phyloP scores from a whole-genome alignment of 2,329 filamentous ascomycete genomes.

The Sclerotinia nivalis region DNA sequence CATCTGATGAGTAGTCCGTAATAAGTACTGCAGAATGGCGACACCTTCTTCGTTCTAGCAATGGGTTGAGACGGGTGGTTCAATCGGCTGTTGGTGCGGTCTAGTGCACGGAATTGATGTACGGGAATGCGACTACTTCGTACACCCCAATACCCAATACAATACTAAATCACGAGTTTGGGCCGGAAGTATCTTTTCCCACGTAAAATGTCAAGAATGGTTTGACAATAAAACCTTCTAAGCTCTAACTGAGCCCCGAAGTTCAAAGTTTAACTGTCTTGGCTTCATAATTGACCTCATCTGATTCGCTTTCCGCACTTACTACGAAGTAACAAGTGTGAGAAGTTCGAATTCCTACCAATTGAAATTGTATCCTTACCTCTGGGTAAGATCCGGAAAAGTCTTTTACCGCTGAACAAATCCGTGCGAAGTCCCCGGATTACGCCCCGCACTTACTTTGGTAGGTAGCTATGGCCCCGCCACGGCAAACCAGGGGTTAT shows the following conservation, averaged over 20 bases:
- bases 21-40: background rate
- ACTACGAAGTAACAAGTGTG: background rate
- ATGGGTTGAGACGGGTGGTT: conserved; percentile 21
- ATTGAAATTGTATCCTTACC: background rate
- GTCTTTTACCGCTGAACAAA: conserved; percentile 15
- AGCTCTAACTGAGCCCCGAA: too few species aligned
- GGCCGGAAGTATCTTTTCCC: conserved; percentile 21
- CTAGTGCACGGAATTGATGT: conserved; percentile 8
- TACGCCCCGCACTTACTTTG: conserved; percentile 11
- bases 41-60: conserved; percentile 5
- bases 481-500: background rate
- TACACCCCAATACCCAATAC: background rate
- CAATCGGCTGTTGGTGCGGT: conserved; percentile 23
- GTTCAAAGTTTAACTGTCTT: background rate
- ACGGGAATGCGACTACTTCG: conserved; percentile 5
- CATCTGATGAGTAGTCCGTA: background rate
- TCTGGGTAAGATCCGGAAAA: conserved; percentile 12
- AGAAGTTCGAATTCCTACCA: background rate
- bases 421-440: conserved; percentile 17
- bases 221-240: background rate
- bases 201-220: background rate
- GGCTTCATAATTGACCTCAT: background rate
- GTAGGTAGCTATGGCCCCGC: background rate
- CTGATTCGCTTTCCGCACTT: conserved; percentile 9
- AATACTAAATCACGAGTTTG: conserved; percentile 2